Evolutionary conservation across 2,329 filamentous ascomycete species (phyloP), one percentile per base, ranked within the genome.

Genomic region (Parastagonospora nodorum): DNA sequence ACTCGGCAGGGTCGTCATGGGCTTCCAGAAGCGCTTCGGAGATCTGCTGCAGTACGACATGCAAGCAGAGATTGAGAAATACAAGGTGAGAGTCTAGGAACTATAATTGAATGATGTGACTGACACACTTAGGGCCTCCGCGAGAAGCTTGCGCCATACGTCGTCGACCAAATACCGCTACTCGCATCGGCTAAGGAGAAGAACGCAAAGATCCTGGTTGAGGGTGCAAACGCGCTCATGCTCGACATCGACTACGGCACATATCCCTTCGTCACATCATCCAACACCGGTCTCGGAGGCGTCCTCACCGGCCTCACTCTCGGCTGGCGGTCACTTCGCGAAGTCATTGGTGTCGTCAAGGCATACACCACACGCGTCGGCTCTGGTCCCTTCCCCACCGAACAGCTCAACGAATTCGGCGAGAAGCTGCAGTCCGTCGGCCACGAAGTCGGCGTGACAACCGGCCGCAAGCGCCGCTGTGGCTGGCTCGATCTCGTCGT

Each of bases 401-500:
- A 89, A 69, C 83, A 84, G 65, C 71, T 83, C 48, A 84, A 85
- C 68, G 77, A 78, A 44, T 63, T 75, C 27, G 84, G 84, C 57
- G 80, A 84, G 31, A 82, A 79, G 65, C 75, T 86, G 28, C 83
- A 86, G 61, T 63, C 68, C 38, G 71, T 83, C 30, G 84, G 84
- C 39, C 77, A 77, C 49, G 84, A 86, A 62, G 78, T 80, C 48
- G 81, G 84, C 52, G 76, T 78, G 12, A 78, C 75, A 37, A 87
- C 84, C 35, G 84, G 85, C 45, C 80, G 85, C 49, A 82, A 78
- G 69, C 79, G 85, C 33, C 79, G 84, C 48, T 86, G 84, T 60
- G 84, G 85, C 42, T 86, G 83, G 84, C 77, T 88, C 37, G 87
- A 90, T 63, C 79, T 90, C 5, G 85, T 89, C 30, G 82, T 89